Base-by-base conservation (phyloP, 1,284 basidiomycete species). In the Rhodotorula sp. region DNA sequence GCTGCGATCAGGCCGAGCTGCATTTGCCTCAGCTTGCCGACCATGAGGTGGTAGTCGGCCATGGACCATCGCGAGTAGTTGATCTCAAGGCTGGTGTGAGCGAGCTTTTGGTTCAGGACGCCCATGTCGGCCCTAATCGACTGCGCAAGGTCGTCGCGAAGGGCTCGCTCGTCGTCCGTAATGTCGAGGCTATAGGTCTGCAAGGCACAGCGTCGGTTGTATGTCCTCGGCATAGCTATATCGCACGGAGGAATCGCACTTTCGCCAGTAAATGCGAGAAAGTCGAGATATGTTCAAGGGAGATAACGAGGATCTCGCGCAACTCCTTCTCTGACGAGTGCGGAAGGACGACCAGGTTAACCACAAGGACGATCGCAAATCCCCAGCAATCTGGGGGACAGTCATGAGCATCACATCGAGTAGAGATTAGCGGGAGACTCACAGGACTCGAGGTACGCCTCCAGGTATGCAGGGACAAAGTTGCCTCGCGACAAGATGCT, bases 41-140 rank as follows among this genome's bases (percentile, higher is more conserved):
- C 74, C 64, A 80, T 77, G 40, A 48, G 51, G 61, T 72, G 53
- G 60, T 80, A 80, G 70, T 80, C 79, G 28, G 68, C 31, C 68
- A 80, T 77, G 10, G 77, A 76, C 72, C 76, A 81, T 6, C 74
- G 73, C 20, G 79, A 79, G 61, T 73, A 81, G 69, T 78, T 79
- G 64, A 81, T 75, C 63, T 81, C 80, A 26, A 79, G 62, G 5
- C 62, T 62, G 2, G 51, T 47, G 16, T 61, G 47, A 6, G 72
- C 75, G 48, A 81, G 68, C 65, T 80, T 77, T 67, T 76, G 75
- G 20, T 76, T 74, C 24, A 81, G 68, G 20, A 77, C 74, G 47
- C 77, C 75, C 62, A 79, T 79, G 64, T 81, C 80, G 31, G 76
- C 76, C 20, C 80, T 72, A 51, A 81, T 79, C 11, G 76, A 76